Percentiles rank a stretch among this genome's conserved stretches.
Evolutionary conservation across 805 yeast species (phyloP).

Genomic region (Wickerhamiella brachini): DNA sequence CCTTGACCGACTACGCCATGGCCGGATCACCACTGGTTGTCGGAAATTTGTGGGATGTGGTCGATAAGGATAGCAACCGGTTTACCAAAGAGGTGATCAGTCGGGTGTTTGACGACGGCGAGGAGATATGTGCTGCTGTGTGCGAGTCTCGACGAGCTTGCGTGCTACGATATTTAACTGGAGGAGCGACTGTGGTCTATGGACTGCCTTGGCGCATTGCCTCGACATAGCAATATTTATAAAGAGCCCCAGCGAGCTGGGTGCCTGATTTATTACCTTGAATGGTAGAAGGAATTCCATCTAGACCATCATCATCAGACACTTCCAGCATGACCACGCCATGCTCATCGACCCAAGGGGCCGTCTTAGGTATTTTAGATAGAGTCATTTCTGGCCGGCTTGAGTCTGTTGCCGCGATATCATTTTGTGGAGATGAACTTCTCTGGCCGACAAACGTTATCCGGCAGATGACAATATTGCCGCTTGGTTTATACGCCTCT

Average conservation of each 20-base stretch:
- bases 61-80: slow-evolving; percentile 85
- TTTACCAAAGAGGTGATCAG: slow-evolving; percentile 51
- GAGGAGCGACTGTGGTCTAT: slow-evolving; percentile 84
- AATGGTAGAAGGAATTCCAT: neutral
- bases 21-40: slow-evolving; percentile 76
- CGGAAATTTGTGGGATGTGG: slow-evolving; percentile 92
- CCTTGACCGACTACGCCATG: slow-evolving; percentile 56
- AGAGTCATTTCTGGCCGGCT: no score
- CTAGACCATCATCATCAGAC: neutral
- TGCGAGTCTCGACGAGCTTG: slow-evolving; percentile 51
- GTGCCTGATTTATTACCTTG: neutral
- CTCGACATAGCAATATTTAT: neutral
- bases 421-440: no score
- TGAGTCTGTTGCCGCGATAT: no score
- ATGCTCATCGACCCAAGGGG: neutral
- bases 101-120: slow-evolving; percentile 15
- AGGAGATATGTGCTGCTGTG: slow-evolving; percentile 35
- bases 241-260: neutral
- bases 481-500: neutral
- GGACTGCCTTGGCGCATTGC: slow-evolving; percentile 48
- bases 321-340: neutral
- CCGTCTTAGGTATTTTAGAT: no score
- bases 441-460: no score
- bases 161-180: slow-evolving; percentile 61
- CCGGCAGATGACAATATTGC: neutral